These are phyloP conservation scores for Erysimum cheiranthoides DNA, from an alignment of 345 rosid species.

Conservation along the genomic window DNA sequence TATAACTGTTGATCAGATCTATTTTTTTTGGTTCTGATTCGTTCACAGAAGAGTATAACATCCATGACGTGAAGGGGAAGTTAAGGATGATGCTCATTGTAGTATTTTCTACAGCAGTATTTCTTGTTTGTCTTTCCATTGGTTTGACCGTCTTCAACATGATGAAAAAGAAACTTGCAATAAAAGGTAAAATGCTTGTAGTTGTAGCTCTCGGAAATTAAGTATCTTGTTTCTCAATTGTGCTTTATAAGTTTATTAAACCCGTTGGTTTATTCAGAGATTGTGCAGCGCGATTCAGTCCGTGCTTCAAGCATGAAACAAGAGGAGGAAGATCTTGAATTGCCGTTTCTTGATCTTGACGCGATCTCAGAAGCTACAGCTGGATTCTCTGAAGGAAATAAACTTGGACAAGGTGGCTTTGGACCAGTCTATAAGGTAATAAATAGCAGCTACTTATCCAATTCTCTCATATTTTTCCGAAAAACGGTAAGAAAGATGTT, in stretches of 20 bases:
- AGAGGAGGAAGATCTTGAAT: constrained; percentile 38
- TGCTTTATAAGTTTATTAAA: constrained; percentile 3
- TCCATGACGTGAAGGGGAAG: constrained; percentile 26
- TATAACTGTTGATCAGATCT: neutral
- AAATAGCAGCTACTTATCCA: neutral
- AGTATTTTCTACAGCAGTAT: constrained; percentile 21
- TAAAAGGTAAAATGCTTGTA: constrained; percentile 21
- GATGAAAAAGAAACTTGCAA: constrained; percentile 33
- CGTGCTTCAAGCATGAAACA: constrained; percentile 37
- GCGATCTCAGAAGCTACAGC: constrained; percentile 54
- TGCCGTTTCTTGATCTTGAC: constrained; percentile 47
- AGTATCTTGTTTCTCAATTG: neutral
- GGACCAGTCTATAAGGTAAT: constrained; percentile 72
- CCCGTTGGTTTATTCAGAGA: constrained; percentile 15
- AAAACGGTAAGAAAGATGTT: neutral
- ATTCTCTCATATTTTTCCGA: neutral
- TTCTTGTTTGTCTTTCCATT: constrained; percentile 35
- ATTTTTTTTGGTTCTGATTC: neutral
- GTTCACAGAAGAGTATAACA: constrained; percentile 30
- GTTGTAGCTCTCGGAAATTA: constrained; percentile 5
- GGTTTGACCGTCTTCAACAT: constrained; percentile 21
- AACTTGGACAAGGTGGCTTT: constrained; percentile 79
- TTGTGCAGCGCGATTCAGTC: constrained; percentile 16
- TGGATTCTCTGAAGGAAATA: constrained; percentile 54
- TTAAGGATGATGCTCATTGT: constrained; percentile 32